phyloP scores from a whole-genome alignment of 2,329 filamentous ascomycete genomes.

The Teratosphaeria epicoccoides region DNA sequence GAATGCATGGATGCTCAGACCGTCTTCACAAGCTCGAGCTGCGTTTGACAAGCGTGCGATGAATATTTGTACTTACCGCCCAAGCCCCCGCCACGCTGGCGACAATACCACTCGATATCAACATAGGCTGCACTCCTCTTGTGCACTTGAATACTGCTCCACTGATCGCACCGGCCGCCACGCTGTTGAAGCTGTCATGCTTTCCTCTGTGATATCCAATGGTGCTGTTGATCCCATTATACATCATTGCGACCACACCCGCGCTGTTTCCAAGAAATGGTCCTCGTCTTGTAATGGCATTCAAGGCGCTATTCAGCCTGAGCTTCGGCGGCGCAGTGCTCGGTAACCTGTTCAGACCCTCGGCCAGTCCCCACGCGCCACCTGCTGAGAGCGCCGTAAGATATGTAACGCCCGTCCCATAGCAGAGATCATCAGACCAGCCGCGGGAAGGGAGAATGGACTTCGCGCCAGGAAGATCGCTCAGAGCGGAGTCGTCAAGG shows the following conservation, averaged over 20 bases:
- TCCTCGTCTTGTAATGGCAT: conserved; percentile 83
- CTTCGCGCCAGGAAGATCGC: conserved; percentile 72
- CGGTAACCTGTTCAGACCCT: conserved; percentile 67
- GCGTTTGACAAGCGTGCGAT: too few species aligned
- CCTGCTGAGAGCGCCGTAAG: conserved; percentile 75
- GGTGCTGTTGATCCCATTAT: conserved; percentile 84
- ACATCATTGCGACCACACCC: conserved; percentile 88
- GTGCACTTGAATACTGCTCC: conserved; percentile 97
- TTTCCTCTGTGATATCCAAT: conserved; percentile 71
- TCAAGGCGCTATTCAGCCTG: conserved; percentile 85
- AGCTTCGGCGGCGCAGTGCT: conserved; percentile 74
- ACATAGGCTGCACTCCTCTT: conserved; percentile 77
- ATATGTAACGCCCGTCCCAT: conserved; percentile 92
- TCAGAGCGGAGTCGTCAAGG: conserved; percentile 82
- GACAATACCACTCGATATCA: conserved; percentile 86
- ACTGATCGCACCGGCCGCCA: conserved; percentile 73
- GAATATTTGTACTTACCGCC: conserved; percentile 60
- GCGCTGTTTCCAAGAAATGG: conserved; percentile 95
- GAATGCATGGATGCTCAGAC: not conserved
- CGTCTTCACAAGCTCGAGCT: too few species aligned
- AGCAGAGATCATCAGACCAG: conserved; percentile 97
- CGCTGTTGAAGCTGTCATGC: conserved; percentile 83
- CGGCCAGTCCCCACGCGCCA: conserved; percentile 83
- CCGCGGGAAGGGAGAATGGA: conserved; percentile 88
- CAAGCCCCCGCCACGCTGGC: conserved; percentile 75